phyloP scores from a whole-genome alignment of 164 flowering plant genomes.

The Vitis riparia region DNA sequence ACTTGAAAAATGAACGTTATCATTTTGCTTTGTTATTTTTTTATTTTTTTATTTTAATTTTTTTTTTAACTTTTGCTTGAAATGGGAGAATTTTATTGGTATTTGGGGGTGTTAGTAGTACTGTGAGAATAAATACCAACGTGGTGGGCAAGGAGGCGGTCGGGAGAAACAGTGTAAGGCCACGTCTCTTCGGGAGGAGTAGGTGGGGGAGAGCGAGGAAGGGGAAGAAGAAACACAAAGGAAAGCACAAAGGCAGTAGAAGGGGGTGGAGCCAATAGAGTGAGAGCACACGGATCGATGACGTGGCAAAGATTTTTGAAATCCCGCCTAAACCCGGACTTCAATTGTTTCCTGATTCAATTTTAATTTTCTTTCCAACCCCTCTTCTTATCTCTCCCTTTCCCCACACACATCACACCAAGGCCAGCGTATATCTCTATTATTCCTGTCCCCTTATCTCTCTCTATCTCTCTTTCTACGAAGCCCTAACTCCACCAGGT shows the following conservation, averaged over 20 bases:
- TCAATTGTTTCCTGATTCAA: slow-evolving; percentile 25
- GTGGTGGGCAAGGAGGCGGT: no score
- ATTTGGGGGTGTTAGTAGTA: no score
- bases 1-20: no score
- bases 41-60: no score
- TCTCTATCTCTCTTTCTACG: slow-evolving; percentile 2
- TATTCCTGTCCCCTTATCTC: slow-evolving; percentile 4
- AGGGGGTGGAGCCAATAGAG: neutral
- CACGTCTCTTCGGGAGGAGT: no score
- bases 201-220: no score
- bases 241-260: neutral
- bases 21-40: no score
- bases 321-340: slow-evolving; percentile 53
- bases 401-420: slow-evolving; percentile 5
- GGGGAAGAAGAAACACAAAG: no score
- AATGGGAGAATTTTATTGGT: no score
- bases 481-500: slow-evolving; percentile 35
- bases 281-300: slow-evolving; percentile 33
- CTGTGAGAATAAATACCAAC: no score
- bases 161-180: no score
- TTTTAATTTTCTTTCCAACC: slow-evolving; percentile 12
- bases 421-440: neutral
- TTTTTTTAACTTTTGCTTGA: no score
- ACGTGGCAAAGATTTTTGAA: slow-evolving; percentile 42
- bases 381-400: neutral